phyloP scores from a whole-genome alignment of 352 stramenopile species.

The Globisporangium heterothallicum region DNA sequence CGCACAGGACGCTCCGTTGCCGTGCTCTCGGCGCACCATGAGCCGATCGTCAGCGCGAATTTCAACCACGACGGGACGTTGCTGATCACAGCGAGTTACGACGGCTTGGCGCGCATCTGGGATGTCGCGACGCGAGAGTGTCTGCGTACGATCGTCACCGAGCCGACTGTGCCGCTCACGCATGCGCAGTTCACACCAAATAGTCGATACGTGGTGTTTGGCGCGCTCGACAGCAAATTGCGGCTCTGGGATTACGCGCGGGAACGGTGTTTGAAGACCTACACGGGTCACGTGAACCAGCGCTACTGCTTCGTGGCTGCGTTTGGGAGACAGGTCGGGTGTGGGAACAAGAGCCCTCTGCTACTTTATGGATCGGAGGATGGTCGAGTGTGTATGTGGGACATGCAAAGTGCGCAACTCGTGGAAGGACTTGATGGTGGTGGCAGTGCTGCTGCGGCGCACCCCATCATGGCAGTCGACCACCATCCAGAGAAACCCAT shows the following conservation, averaged over 20 bases:
- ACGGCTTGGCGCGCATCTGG: constrained; percentile 91
- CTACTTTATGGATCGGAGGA: constrained; percentile 92
- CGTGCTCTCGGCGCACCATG: constrained; percentile 90
- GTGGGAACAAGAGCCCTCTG: constrained; percentile 16
- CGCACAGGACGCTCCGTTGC: constrained; percentile 85
- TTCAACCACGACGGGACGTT: constrained; percentile 95
- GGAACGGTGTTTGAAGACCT: constrained; percentile 59
- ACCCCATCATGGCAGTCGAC: constrained; percentile 87
- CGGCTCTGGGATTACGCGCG: constrained; percentile 87
- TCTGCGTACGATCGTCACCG: constrained; percentile 89
- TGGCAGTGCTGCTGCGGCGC: constrained; percentile 52
- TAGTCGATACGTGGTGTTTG: constrained; percentile 89
- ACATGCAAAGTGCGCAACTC: constrained; percentile 80
- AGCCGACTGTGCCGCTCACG: constrained; percentile 51
- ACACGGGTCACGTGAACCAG: constrained; percentile 67
- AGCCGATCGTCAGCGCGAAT: constrained; percentile 92
- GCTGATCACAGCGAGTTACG: constrained; percentile 79
- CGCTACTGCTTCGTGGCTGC: constrained; percentile 85
- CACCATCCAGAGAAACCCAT: constrained; percentile 55
- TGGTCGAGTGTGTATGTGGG: constrained; percentile 89
- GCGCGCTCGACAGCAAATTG: constrained; percentile 88
- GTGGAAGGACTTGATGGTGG: constrained; percentile 16
- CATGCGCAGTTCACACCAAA: constrained; percentile 93
- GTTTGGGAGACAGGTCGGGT: constrained; percentile 34
- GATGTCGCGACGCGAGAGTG: constrained; percentile 95